phyloP scores from a whole-genome alignment of 2,329 filamentous ascomycete genomes.

The Allantophomopsis lycopodina region DNA sequence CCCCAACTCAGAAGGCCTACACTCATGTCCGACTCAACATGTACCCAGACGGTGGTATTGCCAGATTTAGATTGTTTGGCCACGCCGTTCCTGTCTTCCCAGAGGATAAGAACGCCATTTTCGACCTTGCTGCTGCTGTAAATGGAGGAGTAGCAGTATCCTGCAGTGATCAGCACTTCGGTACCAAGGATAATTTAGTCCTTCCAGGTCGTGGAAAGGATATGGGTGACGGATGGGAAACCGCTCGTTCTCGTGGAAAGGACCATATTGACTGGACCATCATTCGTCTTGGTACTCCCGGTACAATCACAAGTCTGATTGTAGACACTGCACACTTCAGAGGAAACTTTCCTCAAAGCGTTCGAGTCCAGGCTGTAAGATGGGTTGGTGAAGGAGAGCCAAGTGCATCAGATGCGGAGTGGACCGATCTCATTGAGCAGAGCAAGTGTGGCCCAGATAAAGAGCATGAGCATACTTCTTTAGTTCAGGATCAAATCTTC shows the following conservation, averaged over 20 bases:
- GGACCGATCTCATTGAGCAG: constrained; percentile 51
- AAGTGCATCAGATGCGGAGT: constrained; percentile 39
- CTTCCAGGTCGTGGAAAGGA: constrained; percentile 66
- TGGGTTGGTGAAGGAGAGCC: constrained; percentile 41
- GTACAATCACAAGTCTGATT: constrained; percentile 49
- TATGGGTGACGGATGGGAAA: constrained; percentile 87
- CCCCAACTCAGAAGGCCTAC: constrained; percentile 49
- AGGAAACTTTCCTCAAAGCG: constrained; percentile 71
- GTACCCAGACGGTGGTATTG: constrained; percentile 79
- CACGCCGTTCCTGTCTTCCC: constrained; percentile 67
- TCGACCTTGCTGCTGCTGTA: constrained; percentile 66
- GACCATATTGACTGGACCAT: constrained; percentile 73
- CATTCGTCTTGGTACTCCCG: constrained; percentile 55
- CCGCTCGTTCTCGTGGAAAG: constrained; percentile 56
- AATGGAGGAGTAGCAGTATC: constrained; percentile 65
- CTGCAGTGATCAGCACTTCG: constrained; percentile 77
- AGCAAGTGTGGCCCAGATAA: constrained; percentile 59
- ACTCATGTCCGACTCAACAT: constrained; percentile 72
- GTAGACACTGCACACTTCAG: constrained; percentile 75
- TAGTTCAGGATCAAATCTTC: constrained; percentile 44
- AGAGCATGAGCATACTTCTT: constrained; percentile 52
- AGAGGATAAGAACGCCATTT: constrained; percentile 44
- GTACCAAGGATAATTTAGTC: constrained; percentile 68
- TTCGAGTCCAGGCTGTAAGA: constrained; percentile 50
- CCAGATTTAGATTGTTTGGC: constrained; percentile 66